Evolutionary conservation across 805 yeast genomes (phyloP).

Genomic region (Metschnikowia continentalis): DNA sequence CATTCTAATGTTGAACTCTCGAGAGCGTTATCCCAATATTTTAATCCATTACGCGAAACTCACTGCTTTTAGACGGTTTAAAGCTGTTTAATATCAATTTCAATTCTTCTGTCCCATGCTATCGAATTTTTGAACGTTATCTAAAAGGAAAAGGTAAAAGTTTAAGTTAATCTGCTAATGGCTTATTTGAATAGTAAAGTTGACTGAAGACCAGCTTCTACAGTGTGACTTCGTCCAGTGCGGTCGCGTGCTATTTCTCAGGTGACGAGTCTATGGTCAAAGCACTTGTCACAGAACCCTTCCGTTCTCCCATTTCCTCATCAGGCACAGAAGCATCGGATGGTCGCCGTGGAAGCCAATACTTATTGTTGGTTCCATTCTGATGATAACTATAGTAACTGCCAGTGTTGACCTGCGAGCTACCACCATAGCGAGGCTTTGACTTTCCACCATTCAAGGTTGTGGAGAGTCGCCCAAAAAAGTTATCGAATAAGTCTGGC

Average conservation of each 20-base stretch:
- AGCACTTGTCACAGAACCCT: slow-evolving; percentile 1
- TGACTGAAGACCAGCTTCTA: not conserved
- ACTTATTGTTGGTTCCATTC: slow-evolving; percentile 35
- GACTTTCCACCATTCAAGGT: slow-evolving; percentile 34
- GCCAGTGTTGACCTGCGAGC: slow-evolving; percentile 36
- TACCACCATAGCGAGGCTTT: slow-evolving; percentile 26
- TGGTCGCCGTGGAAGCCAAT: slow-evolving; percentile 22
- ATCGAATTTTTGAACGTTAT: not conserved
- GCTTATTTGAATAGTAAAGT: not conserved
- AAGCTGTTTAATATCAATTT: not conserved
- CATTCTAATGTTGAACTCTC: not conserved
- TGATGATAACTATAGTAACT: slow-evolving; percentile 33
- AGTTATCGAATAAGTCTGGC: slow-evolving; percentile 39
- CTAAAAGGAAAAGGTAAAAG: not conserved
- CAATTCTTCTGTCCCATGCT: slow-evolving; percentile 1
- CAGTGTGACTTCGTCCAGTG: no score
- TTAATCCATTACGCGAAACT: not conserved
- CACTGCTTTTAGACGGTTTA: not conserved
- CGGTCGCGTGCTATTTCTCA: not conserved
- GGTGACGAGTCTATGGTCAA: not conserved
- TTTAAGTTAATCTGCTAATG: not conserved
- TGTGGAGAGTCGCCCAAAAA: slow-evolving; percentile 29
- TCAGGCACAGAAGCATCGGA: not conserved
- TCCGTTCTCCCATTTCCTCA: slow-evolving; percentile 1
- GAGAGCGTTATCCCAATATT: not conserved